These are phyloP conservation scores for Camellia japonica DNA, from an alignment of 148 eudicot genomes.

Conservation along the genomic window DNA sequence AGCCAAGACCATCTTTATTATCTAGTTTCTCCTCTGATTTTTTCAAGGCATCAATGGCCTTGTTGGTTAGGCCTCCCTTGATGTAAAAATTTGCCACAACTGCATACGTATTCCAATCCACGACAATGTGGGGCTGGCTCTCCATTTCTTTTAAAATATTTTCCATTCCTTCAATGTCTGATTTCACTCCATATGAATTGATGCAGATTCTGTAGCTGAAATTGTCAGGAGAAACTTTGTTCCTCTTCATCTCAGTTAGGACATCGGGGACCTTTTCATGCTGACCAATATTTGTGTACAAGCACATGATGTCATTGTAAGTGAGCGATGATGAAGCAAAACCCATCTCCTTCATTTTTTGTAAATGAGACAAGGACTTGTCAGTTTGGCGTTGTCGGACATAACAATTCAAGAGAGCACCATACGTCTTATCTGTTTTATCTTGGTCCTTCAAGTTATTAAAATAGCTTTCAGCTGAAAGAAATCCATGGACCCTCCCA, in stretches of 20 bases:
- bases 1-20: conserved; percentile 57
- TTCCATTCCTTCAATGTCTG: conserved; percentile 62
- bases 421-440: conserved; percentile 71
- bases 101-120: conserved; percentile 90
- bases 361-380: conserved; percentile 60
- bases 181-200: conserved; percentile 63
- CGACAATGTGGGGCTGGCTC: conserved; percentile 55
- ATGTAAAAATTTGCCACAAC: conserved; percentile 68
- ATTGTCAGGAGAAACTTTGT: conserved; percentile 72
- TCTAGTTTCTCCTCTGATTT: conserved; percentile 67
- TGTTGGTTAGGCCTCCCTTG: conserved; percentile 45
- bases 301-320: conserved; percentile 84
- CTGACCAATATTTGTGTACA: conserved; percentile 52
- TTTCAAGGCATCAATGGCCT: conserved; percentile 56
- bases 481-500: conserved; percentile 75
- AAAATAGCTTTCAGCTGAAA: conserved; percentile 75
- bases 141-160: conserved; percentile 72
- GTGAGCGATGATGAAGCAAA: conserved; percentile 53
- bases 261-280: conserved; percentile 66
- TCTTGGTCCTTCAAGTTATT: conserved; percentile 51
- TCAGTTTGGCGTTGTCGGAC: conserved; percentile 69
- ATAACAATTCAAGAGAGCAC: conserved; percentile 92
- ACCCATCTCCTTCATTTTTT: conserved; percentile 77
- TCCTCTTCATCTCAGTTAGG: conserved; percentile 63
- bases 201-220: conserved; percentile 84